Base-by-base conservation (phyloP, 257 asterid species). In the Asclepias syriaca region DNA sequence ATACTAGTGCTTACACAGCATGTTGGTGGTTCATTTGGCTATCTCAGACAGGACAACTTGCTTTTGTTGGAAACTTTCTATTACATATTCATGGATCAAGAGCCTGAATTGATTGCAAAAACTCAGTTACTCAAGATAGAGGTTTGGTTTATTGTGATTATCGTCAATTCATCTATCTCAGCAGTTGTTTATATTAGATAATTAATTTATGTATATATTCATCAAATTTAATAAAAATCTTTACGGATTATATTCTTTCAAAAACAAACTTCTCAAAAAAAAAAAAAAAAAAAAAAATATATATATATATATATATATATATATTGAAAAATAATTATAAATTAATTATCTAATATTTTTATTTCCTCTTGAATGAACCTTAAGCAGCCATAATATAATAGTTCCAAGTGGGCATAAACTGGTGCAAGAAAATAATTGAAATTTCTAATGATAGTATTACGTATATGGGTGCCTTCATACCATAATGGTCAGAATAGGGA, bases 1-100 rank as follows among this genome's bases (percentile, higher is more conserved):
- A 80, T 95, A 77, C 81, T 90, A 73, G 98, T 83, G 18, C 78
- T 95, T 40, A 81, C 96, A 1, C 98, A 89, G 81, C 97, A 90
- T 77, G 78, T 89, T 70, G 93, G 96, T 71, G 93, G 89, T 72
- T 82, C 96, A 66, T 79, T 77, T 75, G 83, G 91, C 77, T 81
- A 81, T 83, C 86, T 90, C 74, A 90, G 89, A 8, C 97, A 95
- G 60, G 99, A 95, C 80, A 95, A 95, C 83, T 79, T 95, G 83
- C 98, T 95, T 81, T 80, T 91, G 64, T 68, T 95, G 84, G 99
- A 95, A 81, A 86, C 85, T 53, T 95, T 85, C 78, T 78, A 82
- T 80, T 78, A 88, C 84, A 82, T 87, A 81, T 92, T 91, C 69
- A 85, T 81, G 80, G 96, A 94, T 66, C 99, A 95, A 76, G 93